phyloP scores from a whole-genome alignment of 805 yeast species.

The Nakazawaea ernobii region DNA sequence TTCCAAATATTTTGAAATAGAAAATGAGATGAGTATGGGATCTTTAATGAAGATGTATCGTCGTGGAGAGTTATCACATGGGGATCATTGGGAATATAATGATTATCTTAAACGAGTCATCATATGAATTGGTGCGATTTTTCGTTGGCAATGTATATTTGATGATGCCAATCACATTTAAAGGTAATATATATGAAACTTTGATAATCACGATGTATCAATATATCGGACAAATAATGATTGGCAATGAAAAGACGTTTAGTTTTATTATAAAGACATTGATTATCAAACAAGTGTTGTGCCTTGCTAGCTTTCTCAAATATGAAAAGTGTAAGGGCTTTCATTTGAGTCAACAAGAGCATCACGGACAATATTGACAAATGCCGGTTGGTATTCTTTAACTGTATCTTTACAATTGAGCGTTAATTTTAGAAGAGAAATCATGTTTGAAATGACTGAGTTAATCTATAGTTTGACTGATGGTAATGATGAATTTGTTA shows the following conservation, averaged over 20 bases:
- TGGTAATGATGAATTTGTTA: constrained; percentile 25
- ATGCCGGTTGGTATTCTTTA: no score
- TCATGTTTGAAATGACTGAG: constrained; percentile 4
- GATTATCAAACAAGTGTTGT: constrained; percentile 7
- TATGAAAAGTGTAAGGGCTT: neutral
- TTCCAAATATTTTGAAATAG: constrained; percentile 11
- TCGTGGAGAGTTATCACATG: neutral
- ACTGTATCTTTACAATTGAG: neutral
- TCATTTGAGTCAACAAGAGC: no score
- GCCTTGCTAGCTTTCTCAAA: constrained; percentile 7
- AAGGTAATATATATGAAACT: constrained; percentile 14
- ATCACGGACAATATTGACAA: no score
- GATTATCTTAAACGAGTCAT: neutral
- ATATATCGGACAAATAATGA: constrained; percentile 7
- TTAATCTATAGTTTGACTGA: constrained; percentile 33
- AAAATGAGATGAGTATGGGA: neutral
- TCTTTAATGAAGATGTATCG: neutral
- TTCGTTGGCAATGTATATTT: constrained; percentile 13
- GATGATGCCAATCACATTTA: constrained; percentile 11
- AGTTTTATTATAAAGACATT: constrained; percentile 1
- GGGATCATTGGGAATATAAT: neutral
- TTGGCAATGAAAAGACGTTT: neutral
- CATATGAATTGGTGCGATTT: constrained; percentile 15
- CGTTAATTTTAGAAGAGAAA: constrained; percentile 3
- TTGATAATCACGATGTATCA: constrained; percentile 11